These are phyloP conservation scores for Capsella rubella DNA, from an alignment of 441 rosid species.

Conservation along the genomic window DNA sequence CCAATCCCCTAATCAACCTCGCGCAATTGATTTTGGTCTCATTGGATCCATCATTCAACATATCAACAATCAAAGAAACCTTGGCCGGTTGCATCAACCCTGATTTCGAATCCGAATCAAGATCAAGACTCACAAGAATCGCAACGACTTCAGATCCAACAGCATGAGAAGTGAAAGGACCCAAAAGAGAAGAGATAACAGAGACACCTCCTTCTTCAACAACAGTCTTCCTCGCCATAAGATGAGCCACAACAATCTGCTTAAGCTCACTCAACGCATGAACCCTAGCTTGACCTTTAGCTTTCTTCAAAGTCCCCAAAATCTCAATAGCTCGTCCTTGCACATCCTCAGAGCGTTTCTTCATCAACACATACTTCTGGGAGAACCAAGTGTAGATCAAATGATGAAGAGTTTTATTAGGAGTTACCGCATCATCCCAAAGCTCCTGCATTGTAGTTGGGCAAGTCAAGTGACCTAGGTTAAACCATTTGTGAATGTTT, in stretches of 20 bases:
- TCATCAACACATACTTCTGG: constrained; percentile 80
- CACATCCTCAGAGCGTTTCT: constrained; percentile 84
- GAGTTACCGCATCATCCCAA: constrained; percentile 88
- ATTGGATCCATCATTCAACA: constrained; percentile 83
- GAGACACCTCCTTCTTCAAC: constrained; percentile 63
- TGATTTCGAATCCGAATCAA: constrained; percentile 60
- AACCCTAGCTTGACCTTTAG: constrained; percentile 87
- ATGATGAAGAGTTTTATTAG: constrained; percentile 83
- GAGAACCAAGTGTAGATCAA: constrained; percentile 84
- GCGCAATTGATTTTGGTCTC: constrained; percentile 86
- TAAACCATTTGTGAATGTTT: constrained; percentile 89
- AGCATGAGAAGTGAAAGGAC: constrained; percentile 82
- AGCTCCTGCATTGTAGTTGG: constrained; percentile 99
- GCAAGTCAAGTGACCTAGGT: constrained; percentile 80
- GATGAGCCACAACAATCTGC: constrained; percentile 61
- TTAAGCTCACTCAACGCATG: constrained; percentile 79
- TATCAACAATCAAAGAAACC: constrained; percentile 81
- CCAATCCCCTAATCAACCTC: constrained; percentile 62
- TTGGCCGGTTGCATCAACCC: constrained; percentile 82
- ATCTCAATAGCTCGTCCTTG: constrained; percentile 79
- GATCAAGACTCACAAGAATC: constrained; percentile 73
- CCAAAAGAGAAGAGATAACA: constrained; percentile 63
- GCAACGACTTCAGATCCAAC: constrained; percentile 89
- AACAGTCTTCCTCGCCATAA: constrained; percentile 69
- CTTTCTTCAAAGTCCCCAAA: constrained; percentile 69